Evolutionary conservation across 2,329 filamentous ascomycete species (phyloP).

Genomic region (Ophiostoma tasmaniense): DNA sequence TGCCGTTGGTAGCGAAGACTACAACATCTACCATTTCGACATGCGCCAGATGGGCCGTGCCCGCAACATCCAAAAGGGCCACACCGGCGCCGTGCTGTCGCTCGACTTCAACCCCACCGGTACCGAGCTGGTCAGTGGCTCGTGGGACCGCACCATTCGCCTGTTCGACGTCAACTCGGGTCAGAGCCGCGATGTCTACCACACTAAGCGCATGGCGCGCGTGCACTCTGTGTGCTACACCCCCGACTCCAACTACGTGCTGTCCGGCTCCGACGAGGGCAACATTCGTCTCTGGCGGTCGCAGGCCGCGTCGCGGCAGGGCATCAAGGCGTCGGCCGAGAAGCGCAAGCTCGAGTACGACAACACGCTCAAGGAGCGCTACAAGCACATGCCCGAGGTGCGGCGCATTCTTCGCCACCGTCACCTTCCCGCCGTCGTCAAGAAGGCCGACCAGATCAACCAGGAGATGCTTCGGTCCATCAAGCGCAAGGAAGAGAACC

Average conservation of each 20-base stretch:
- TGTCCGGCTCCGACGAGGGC: conserved; percentile 89
- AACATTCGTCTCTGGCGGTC: conserved; percentile 81
- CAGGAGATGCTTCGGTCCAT: conserved; percentile 75
- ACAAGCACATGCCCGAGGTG: conserved; percentile 94
- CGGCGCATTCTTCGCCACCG: conserved; percentile 82
- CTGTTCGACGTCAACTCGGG: conserved; percentile 75
- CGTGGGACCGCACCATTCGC: conserved; percentile 79
- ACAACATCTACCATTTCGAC: conserved; percentile 88
- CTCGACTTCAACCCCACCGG: conserved; percentile 93
- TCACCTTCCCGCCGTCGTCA: conserved; percentile 84
- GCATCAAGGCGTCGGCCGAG: conserved; percentile 77
- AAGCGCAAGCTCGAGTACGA: conserved; percentile 89
- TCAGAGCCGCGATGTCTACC: conserved; percentile 86
- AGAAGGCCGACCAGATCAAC: conserved; percentile 96
- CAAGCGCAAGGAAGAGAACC: conserved; percentile 89
- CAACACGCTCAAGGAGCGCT: conserved; percentile 71
- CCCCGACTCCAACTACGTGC: conserved; percentile 79
- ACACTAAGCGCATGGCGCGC: conserved; percentile 96
- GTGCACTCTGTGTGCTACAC: conserved; percentile 52
- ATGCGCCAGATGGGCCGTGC: conserved; percentile 48
- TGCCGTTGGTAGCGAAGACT: conserved; percentile 86
- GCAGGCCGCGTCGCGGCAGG: conserved; percentile 72
- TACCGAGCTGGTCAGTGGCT: conserved; percentile 83
- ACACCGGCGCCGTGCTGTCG: conserved; percentile 73
- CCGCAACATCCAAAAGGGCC: conserved; percentile 24